A percentile compares a stretch with the other conserved stretches of the same genome.
Conservation (phyloP, 1,284 basidiomycete species). For the Melanopsichium pennsylvanicum region DNA sequence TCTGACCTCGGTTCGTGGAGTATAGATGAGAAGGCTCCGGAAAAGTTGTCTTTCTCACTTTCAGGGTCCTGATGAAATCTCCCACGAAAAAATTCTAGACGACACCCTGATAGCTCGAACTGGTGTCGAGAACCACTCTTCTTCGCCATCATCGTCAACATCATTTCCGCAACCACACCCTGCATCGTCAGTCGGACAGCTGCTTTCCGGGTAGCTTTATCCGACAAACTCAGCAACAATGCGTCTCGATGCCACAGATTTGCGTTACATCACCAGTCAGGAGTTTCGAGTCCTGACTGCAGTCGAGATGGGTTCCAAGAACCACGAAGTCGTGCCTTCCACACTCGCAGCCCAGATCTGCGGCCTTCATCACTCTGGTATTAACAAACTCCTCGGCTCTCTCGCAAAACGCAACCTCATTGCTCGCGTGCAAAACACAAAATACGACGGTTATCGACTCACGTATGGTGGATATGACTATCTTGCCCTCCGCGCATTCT, state of each 20-base stretch:
- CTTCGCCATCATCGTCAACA: background rate
- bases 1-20: too few species aligned
- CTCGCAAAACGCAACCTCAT: conserved; percentile 91
- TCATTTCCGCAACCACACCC: background rate
- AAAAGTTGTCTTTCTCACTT: background rate
- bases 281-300: conserved; percentile 94
- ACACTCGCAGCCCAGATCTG: conserved; percentile 89
- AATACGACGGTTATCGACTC: conserved; percentile 95
- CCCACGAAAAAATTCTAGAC: background rate
- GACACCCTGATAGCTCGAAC: background rate
- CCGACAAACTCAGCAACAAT: conserved; percentile 64
- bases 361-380: conserved; percentile 85
- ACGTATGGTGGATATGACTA: conserved; percentile 98
- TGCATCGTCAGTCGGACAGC: background rate
- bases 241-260: conserved; percentile 93
- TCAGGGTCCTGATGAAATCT: conserved; percentile 5
- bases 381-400: conserved; percentile 88
- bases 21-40: too few species aligned
- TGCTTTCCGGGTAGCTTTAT: background rate
- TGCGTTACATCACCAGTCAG: conserved; percentile 88
- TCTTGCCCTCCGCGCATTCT: conserved; percentile 89
- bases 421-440: conserved; percentile 86
- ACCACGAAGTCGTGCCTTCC: conserved; percentile 93
- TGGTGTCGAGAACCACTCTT: background rate
- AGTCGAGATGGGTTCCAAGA: conserved; percentile 97